Evolutionary conservation across 108 stramenopile species (phyloP).

Genomic region (Cyclotella cryptica): DNA sequence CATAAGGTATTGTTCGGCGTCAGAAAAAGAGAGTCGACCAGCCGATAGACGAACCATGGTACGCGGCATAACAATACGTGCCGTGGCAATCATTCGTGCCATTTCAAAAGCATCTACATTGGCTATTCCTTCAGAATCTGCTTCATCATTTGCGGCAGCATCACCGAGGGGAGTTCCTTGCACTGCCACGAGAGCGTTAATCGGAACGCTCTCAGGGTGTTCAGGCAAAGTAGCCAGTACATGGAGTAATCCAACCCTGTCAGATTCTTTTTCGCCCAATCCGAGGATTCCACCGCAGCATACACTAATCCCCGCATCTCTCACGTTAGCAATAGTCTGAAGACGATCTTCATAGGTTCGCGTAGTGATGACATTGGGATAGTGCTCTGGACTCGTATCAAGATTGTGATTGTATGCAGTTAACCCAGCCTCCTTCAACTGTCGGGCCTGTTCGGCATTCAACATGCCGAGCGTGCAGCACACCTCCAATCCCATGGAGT

Average conservation of each 20-base stretch:
- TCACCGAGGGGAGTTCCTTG: constrained; percentile 94
- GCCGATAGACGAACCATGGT: constrained; percentile 98
- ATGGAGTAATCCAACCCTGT: constrained; percentile 95
- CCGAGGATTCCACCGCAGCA: constrained; percentile 99
- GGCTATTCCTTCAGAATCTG: constrained; percentile 68
- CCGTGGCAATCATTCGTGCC: constrained; percentile 98
- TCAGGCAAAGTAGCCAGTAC: constrained; percentile 93
- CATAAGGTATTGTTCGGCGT: constrained; percentile 97
- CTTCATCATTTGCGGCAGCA: constrained; percentile 42
- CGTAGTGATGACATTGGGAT: constrained; percentile 94
- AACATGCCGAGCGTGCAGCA: constrained; percentile 98
- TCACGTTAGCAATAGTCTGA: constrained; percentile 94
- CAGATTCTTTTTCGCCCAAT: constrained; percentile 92
- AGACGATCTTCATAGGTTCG: constrained; percentile 96
- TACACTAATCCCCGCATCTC: constrained; percentile 96
- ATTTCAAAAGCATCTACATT: constrained; percentile 94
- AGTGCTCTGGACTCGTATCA: constrained; percentile 97
- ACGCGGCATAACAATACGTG: constrained; percentile 96
- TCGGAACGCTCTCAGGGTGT: constrained; percentile 97
- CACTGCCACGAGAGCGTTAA: constrained; percentile 95
- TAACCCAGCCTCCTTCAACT: constrained; percentile 96
- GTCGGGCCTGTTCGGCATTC: constrained; percentile 93
- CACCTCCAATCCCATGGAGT: constrained; percentile 94
- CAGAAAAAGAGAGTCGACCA: constrained; percentile 92
- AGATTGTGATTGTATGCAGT: constrained; percentile 99